phyloP scores from a whole-genome alignment of 441 rosid genomes.

The Populus hybrid region DNA sequence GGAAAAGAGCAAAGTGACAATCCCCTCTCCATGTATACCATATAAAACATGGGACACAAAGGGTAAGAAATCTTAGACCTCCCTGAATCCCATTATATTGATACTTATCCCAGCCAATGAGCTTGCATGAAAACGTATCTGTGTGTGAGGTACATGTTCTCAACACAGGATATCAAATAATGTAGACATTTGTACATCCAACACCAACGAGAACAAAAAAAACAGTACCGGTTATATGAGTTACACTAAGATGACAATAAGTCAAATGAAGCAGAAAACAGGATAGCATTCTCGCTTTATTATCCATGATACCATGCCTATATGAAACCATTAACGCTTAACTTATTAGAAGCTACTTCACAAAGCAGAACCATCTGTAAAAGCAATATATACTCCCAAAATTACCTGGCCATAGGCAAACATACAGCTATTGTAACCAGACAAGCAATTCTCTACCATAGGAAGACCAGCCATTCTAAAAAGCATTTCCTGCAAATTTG shows the following conservation, averaged over 20 bases:
- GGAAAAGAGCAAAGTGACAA: background rate
- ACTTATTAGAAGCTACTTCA: background rate
- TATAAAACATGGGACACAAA: background rate
- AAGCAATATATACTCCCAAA: background rate
- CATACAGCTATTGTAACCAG: slow-evolving; percentile 98
- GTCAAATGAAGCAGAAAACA: background rate
- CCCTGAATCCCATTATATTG: background rate
- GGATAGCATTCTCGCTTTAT: background rate
- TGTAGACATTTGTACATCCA: background rate
- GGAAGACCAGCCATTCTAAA: slow-evolving; percentile 90
- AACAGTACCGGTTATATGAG: background rate
- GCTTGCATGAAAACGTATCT: background rate
- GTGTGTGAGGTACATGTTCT: background rate
- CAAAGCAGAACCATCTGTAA: background rate
- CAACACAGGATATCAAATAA: background rate
- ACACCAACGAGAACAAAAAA: background rate
- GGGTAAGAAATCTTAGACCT: background rate
- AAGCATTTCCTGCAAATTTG: slow-evolving; percentile 69
- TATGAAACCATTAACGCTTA: background rate
- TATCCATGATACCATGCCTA: background rate
- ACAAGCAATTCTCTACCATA: slow-evolving; percentile 97
- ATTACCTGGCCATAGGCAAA: slow-evolving; percentile 98
- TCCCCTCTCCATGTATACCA: background rate
- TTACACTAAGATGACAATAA: background rate
- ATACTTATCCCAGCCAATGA: background rate